These are phyloP conservation scores for Cordyceps pruinosa DNA, from an alignment of 2,329 filamentous ascomycete genomes.

Conservation along the genomic window DNA sequence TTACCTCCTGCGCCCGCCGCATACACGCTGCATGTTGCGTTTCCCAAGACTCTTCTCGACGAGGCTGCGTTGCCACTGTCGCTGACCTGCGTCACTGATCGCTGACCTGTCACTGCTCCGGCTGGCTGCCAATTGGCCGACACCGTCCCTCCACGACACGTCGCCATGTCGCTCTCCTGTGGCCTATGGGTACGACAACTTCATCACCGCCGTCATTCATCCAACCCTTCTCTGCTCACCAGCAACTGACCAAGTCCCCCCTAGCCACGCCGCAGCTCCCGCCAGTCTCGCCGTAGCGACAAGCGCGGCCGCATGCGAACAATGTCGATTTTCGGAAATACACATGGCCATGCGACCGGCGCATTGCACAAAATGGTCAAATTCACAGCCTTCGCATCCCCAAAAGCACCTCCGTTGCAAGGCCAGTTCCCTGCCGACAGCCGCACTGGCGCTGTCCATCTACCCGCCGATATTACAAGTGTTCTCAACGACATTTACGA, in stretches of 20 bases:
- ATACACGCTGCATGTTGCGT: not conserved
- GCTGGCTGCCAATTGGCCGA: not conserved
- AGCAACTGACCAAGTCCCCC: not conserved
- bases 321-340: slow-evolving; percentile 34
- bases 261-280: slow-evolving; percentile 1
- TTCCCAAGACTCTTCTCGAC: not conserved
- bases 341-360: slow-evolving; percentile 24
- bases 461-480: slow-evolving; percentile 43
- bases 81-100: slow-evolving; percentile 2
- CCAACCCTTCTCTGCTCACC: not conserved
- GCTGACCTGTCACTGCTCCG: too few relatives aligned
- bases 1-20: not conserved
- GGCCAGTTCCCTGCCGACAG: slow-evolving; percentile 17
- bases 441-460: slow-evolving; percentile 27
- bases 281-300: not conserved
- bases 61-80: not conserved
- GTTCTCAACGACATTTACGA: slow-evolving; percentile 43
- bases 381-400: slow-evolving; percentile 25
- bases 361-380: slow-evolving; percentile 28
- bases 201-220: not conserved
- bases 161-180: slow-evolving; percentile 10
- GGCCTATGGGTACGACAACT: slow-evolving; percentile 3
- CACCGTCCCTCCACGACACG: not conserved
- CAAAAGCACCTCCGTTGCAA: slow-evolving; percentile 23
- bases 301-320: slow-evolving; percentile 28